These are phyloP conservation scores for Backusella morwellensis DNA, from an alignment of 192 early-diverging fungal genomes.

Conservation along the genomic window DNA sequence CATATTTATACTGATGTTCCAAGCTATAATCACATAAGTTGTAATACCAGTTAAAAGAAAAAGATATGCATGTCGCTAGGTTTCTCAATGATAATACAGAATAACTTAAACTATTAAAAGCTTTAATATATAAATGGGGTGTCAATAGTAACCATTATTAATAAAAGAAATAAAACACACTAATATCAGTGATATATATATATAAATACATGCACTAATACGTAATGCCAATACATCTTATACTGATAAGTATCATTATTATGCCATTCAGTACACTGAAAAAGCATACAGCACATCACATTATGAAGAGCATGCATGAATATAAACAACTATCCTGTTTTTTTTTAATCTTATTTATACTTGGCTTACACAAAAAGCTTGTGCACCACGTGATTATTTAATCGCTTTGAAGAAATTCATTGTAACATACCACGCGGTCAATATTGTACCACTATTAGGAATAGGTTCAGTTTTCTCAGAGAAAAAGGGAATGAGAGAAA, in stretches of 20 bases:
- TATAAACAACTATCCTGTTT: neutral
- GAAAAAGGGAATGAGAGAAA: neutral
- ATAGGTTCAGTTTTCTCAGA: conserved; percentile 2
- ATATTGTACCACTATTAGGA: neutral
- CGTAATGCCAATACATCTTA: neutral
- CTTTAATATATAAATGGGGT: neutral
- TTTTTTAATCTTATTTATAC: neutral
- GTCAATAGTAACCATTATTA: neutral
- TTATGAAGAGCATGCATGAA: neutral
- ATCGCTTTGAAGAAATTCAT: conserved; percentile 6
- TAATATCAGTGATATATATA: neutral
- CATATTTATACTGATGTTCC: neutral
- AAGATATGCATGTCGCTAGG: no score
- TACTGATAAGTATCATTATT: neutral
- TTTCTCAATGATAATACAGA: no score
- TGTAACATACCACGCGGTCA: neutral
- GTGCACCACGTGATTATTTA: conserved; percentile 1
- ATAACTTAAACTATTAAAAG: no score
- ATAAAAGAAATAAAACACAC: neutral
- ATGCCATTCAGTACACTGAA: neutral
- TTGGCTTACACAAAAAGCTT: neutral
- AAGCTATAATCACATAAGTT: neutral
- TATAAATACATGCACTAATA: neutral
- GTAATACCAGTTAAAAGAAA: neutral
- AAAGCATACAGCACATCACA: neutral